phyloP scores from a whole-genome alignment of 148 eudicot species.

The Diospyros kaki region DNA sequence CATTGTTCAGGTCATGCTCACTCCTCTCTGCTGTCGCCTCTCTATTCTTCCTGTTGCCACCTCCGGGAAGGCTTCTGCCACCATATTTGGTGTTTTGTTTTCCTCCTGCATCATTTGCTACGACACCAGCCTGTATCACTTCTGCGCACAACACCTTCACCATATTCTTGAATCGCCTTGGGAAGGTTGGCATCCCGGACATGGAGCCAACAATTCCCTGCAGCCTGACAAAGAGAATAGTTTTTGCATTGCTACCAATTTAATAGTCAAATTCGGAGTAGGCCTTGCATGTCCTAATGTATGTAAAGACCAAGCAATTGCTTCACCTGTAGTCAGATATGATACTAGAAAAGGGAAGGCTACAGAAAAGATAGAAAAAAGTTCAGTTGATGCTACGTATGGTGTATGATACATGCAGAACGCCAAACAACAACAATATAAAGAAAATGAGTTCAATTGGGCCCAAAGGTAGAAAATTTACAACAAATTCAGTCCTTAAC shows the following conservation, averaged over 20 bases:
- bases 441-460: no score
- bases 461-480: no score
- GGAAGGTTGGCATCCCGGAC: slow-evolving; percentile 77
- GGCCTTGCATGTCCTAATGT: not conserved
- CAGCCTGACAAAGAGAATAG: slow-evolving; percentile 33
- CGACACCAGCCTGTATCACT: slow-evolving; percentile 49
- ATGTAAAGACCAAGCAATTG: not conserved
- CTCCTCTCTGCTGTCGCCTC: slow-evolving; percentile 2
- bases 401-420: no score
- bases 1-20: not conserved
- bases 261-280: not conserved
- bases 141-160: slow-evolving; percentile 68
- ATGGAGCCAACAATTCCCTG: slow-evolving; percentile 81
- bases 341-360: not conserved
- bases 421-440: no score
- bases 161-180: slow-evolving; percentile 65
- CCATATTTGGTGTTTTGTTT: slow-evolving; percentile 19
- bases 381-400: no score
- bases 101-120: slow-evolving; percentile 26
- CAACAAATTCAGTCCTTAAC: no score
- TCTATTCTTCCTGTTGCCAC: slow-evolving; percentile 8
- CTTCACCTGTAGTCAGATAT: not conserved
- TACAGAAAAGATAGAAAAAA: no score
- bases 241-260: not conserved
- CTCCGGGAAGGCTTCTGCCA: slow-evolving; percentile 10